A percentile compares a stretch with the other conserved stretches of the same genome.
Evolutionary conservation across 1,139 yeast genomes (phyloP).

Genomic region (Pneumocystis jirovecii): DNA sequence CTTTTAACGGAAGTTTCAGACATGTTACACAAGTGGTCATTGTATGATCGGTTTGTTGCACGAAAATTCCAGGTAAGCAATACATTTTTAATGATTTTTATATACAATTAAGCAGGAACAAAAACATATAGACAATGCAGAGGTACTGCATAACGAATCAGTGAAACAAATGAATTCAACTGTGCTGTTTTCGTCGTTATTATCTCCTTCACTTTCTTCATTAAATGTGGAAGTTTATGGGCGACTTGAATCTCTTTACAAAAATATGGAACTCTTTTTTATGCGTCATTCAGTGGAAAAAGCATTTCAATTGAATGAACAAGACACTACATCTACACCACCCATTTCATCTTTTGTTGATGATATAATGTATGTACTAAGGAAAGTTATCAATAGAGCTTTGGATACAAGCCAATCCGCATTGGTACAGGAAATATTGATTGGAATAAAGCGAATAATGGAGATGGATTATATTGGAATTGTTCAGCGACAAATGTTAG

Average conservation of each 20-base stretch:
- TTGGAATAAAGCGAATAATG: constrained; percentile 10
- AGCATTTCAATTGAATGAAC: constrained; percentile 63
- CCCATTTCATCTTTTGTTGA: constrained; percentile 78
- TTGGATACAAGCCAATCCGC: constrained; percentile 11
- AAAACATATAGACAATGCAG: neutral
- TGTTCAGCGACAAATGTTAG: constrained; percentile 15
- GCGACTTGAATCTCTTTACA: constrained; percentile 50
- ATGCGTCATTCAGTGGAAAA: constrained; percentile 68
- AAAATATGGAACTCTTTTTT: constrained; percentile 47
- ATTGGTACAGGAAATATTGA: constrained; percentile 10
- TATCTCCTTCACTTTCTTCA: constrained; percentile 26
- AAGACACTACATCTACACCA: constrained; percentile 41
- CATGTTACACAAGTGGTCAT: constrained; percentile 73
- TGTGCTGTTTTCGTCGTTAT: neutral
- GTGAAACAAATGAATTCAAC: neutral
- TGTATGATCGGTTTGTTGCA: constrained; percentile 63
- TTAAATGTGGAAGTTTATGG: constrained; percentile 28
- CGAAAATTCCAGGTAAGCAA: constrained; percentile 29
- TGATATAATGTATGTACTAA: constrained; percentile 61
- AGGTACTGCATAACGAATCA: neutral
- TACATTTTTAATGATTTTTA: neutral
- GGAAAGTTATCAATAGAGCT: constrained; percentile 36
- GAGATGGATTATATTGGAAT: constrained; percentile 15
- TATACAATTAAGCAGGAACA: constrained; percentile 17
- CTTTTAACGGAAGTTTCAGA: constrained; percentile 54